Base-by-base conservation (phyloP, 176 grass and related monocot genomes). In the Carex cristatella region DNA sequence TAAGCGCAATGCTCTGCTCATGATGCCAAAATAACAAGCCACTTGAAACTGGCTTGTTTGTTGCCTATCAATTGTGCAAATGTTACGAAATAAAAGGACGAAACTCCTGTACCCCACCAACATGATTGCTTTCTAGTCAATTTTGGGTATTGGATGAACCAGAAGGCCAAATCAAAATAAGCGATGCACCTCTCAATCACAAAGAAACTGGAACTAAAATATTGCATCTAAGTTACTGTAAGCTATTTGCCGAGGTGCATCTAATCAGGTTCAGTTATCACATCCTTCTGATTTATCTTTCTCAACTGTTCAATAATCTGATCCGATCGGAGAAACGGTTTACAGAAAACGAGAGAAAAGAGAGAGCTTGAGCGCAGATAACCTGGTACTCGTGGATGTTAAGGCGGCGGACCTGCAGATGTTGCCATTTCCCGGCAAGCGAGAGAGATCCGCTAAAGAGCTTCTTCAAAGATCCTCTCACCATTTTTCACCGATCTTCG, bases 381-480 rank as follows among this genome's bases (percentile, higher is more conserved):
- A 99, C 97, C 93, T 99, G 97, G 86, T 99, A 99, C 87, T 99
- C 97, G 83, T 99, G 97, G 90, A 99, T 94, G 87, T 99, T 99
- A 90, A 99, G 97, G 85, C 93, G 97, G 87, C 97, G 97, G 66
- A 99, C 85, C 85, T 99, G 97, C 88, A 96, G 97, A 23, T 94
- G 90, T 71, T 96, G 97, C 97, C 97, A 99, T 88, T 79, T 94
- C 19, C 93, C 93, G 81, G 93, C 93, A 78, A 99, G 19, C 54
- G 91, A 87, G 87, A 96, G 84, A 91, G 91, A 87, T 44, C 88
- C 89, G 10, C 88, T 86, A 2, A 89, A 72, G 32, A 96, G 72
- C 83, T 82, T 95, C 31, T 90, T 90, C 1, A 99, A 68, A 81
- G 97, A 99, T 89, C 87, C 85, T 71, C 91, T 87, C 89, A 94